A percentile compares a stretch with the other conserved stretches of the same genome.
Evolutionary conservation across 331 rosid genomes (phyloP).

Genomic region (Dryas integrifolia): DNA sequence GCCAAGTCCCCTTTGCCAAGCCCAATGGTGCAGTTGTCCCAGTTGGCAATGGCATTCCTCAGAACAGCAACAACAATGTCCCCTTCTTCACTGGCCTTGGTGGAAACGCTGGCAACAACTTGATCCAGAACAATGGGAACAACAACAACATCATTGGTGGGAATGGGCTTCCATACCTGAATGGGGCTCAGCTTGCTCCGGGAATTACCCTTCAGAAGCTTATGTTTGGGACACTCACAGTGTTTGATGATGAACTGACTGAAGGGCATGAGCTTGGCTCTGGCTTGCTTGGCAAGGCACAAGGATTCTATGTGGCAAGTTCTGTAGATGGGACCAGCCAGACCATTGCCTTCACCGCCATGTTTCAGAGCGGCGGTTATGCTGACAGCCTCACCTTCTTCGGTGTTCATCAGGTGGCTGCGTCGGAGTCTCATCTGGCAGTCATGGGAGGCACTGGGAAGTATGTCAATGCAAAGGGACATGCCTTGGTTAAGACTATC

Average conservation of each 20-base stretch:
- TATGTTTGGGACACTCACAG: conserved; percentile 80
- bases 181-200: conserved; percentile 47
- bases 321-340: conserved; percentile 76
- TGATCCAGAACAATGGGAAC: conserved; percentile 53
- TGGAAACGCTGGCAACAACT: conserved; percentile 40
- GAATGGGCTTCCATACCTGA: conserved; percentile 38
- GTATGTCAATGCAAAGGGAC: conserved; percentile 64
- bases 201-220: conserved; percentile 64
- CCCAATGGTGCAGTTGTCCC: conserved; percentile 69
- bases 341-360: conserved; percentile 69
- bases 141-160: conserved; percentile 38
- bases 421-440: conserved; percentile 72
- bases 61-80: conserved; percentile 68
- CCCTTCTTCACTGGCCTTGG: conserved; percentile 86
- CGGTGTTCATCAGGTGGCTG: conserved; percentile 63
- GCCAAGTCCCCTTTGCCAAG: conserved; percentile 78
- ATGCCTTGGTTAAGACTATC: conserved; percentile 60
- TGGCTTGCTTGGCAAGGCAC: conserved; percentile 75
- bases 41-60: conserved; percentile 55
- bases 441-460: conserved; percentile 92
- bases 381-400: conserved; percentile 69
- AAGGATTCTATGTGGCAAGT: conserved; percentile 76
- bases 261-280: conserved; percentile 80
- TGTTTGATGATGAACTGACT: conserved; percentile 80
- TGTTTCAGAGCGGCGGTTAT: conserved; percentile 66